phyloP scores from a whole-genome alignment of 306 rosid species.

The Medicago lupulina region DNA sequence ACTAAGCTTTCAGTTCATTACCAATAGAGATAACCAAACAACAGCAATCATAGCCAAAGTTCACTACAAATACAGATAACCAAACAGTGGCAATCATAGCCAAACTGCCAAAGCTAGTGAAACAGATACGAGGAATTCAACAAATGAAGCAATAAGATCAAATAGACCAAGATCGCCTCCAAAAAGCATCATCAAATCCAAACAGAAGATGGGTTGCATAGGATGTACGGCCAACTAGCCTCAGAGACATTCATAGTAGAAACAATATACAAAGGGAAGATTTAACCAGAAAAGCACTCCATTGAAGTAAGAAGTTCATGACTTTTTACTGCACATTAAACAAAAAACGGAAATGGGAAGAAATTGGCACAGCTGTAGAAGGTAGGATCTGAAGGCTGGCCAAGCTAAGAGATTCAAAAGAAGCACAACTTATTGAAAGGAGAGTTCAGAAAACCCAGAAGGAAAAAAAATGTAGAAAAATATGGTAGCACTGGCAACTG shows the following conservation, averaged over 20 bases:
- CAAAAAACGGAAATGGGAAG: neutral
- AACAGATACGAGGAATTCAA: constrained; percentile 5
- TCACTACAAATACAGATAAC: neutral
- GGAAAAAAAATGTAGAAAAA: neutral
- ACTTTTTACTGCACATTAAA: neutral
- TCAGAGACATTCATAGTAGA: neutral
- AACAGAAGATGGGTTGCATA: neutral
- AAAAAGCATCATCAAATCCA: neutral
- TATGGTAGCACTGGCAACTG: neutral
- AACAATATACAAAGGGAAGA: neutral
- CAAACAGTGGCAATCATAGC: constrained; percentile 9
- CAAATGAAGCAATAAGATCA: neutral
- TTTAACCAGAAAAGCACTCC: neutral
- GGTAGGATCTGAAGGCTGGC: neutral
- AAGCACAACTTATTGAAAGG: neutral
- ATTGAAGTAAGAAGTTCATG: neutral
- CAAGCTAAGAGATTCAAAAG: neutral
- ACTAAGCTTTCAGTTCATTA: neutral
- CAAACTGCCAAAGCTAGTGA: neutral
- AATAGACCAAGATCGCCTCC: constrained; percentile 2
- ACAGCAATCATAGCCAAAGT: neutral
- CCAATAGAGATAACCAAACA: neutral
- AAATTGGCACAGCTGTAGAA: neutral
- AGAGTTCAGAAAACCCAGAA: neutral
- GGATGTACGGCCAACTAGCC: neutral